Base-by-base conservation (phyloP, 495 filamentous ascomycete species). In the Hypoxylon fragiforme region DNA sequence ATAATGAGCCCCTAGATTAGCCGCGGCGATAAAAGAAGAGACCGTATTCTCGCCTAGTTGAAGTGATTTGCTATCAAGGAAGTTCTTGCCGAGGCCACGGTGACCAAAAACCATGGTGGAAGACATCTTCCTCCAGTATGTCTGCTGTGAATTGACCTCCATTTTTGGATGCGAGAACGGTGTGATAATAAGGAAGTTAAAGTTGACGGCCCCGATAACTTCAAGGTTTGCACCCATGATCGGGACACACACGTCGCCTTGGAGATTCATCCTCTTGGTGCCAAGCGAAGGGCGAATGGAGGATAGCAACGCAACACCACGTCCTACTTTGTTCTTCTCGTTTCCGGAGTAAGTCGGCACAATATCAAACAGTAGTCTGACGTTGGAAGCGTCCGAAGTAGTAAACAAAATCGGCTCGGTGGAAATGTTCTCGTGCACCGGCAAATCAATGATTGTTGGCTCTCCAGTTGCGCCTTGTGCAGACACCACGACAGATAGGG, bases 1-100 rank as follows among this genome's bases (percentile, higher is more conserved):
- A 65, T 95, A 95, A 13, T 86, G 84, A 1, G 92, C 92, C 2
- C 94, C 95, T 19, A 97, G 74, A 53, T 96, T 97, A 1, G 92
- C 91, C 0, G 95, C 95, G 3, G 92, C 87, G 63, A 97, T 95
- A 72, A 99, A 97, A 0, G 95, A 97, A 67, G 89, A 85, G 7
- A 96, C 72, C 0, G 94, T 97, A 69, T 98, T 98, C 71, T 98
- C 95, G 40, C 95, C 95, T 1, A 99, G 75, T 67, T 99, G 95
- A 8, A 97, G 73, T 0, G 91, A 96, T 35, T 85, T 87, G 65
- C 87, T 85, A 19, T 86, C 82, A 12, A 82, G 77, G 43, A 87
- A 78, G 66, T 99, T 99, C 77, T 97, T 96, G 44, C 95, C 95
- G 20, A 97, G 71, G 40, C 94, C 89, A 65, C 94, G 84, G 70